Evolutionary conservation across 2,329 filamentous ascomycete genomes (phyloP), one percentile per base, ranked within the genome.

Genomic region (Paraphoma chrysanthemicola): DNA sequence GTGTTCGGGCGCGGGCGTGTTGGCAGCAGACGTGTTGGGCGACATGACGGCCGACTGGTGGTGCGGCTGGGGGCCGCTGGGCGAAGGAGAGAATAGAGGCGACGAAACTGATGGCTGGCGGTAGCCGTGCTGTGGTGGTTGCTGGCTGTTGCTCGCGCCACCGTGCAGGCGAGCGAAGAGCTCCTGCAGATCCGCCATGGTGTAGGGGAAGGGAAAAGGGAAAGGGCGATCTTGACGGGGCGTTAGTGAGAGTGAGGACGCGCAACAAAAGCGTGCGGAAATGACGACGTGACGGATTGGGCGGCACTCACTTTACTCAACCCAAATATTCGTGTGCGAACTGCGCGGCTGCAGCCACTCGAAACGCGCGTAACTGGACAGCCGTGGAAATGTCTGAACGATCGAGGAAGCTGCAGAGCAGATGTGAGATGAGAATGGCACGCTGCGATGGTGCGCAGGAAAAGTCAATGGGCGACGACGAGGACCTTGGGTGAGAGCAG

Each of bases 101-200:
- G 86, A 87, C 12, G 85, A 84, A 30, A 87, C 84, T 16, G 82
- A 82, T 36, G 86, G 84, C 54, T 83, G 83, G 64, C 87, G 85
- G 47, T 63, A 60, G 50, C 62, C 59, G 51, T 66, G 62, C 33
- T 60, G 50, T 16, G 67, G 70, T 36, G 66, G 57, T 9, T 66
- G 66, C 30, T 59, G 55, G 41, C 60, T 61, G 56, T 67, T 69
- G 66, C 60, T 52, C 49, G 64, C 64, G 60, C 72, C 68, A 43
- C 72, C 72, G 66, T 78, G 79, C 50, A 81, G 71, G 48, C 78
- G 75, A 49, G 75, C 74, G 65, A 80, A 77, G 43, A 81, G 71
- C 68, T 80, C 79, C 56, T 79, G 76, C 58, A 80, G 63, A 64
- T 80, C 78, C 53, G 77, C 72, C 78, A 80, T 80, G 51, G 51